Percentiles rank a stretch among this genome's conserved stretches.
phyloP scores from a whole-genome alignment of 75 land plant genomes.

The Selaginella moellendorffii region DNA sequence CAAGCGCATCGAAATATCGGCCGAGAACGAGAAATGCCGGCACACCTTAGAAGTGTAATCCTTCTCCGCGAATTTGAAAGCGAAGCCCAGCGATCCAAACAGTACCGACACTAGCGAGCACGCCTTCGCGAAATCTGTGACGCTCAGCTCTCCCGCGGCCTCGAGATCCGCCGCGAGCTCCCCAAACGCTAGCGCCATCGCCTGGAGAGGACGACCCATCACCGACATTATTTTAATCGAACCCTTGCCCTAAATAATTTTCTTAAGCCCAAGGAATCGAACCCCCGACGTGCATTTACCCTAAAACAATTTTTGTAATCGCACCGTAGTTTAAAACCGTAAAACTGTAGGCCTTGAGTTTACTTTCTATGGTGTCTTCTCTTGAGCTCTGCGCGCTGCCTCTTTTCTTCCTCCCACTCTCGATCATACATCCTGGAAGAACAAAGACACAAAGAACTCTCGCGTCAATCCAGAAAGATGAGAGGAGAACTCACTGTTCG shows the following conservation, averaged over 20 bases:
- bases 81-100: conserved; percentile 73
- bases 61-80: conserved; percentile 92
- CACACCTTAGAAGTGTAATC: conserved; percentile 80
- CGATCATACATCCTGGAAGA: conserved; percentile 56
- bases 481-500: conserved; percentile 96
- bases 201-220: conserved; percentile 14
- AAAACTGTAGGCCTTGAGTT: no score
- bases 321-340: no score
- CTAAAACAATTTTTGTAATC: no score
- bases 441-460: neutral
- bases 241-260: no score
- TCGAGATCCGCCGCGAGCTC: conserved; percentile 28
- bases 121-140: conserved; percentile 51
- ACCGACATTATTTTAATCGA: no score
- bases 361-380: conserved; percentile 28
- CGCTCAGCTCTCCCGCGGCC: conserved; percentile 19
- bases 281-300: no score
- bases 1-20: no score
- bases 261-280: no score
- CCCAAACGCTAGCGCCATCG: conserved; percentile 43
- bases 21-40: no score
- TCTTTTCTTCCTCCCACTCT: conserved; percentile 97
- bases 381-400: conserved; percentile 71
- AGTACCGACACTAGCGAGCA: conserved; percentile 73
- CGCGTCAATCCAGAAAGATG: no score